These are phyloP conservation scores for Talaromyces wortmannii DNA, from an alignment of 495 filamentous ascomycete species.

Conservation along the genomic window DNA sequence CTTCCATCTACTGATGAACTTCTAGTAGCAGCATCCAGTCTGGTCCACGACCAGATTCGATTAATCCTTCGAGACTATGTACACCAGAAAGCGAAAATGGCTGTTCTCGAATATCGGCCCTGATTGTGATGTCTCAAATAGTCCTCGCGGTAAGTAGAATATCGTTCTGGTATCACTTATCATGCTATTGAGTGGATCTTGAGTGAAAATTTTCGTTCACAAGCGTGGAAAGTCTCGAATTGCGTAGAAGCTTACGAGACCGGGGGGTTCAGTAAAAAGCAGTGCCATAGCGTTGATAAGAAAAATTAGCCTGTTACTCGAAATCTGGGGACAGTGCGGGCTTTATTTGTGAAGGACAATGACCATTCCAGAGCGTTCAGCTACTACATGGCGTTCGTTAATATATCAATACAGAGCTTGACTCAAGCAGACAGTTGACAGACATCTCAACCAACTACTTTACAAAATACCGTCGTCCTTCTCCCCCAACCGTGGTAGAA, in stretches of 20 bases:
- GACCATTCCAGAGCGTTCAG: neutral
- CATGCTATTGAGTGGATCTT: neutral
- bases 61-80: conserved; percentile 2
- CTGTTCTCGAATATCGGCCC: neutral
- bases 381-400: neutral
- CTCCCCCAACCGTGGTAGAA: neutral
- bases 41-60: neutral
- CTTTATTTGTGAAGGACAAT: neutral
- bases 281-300: neutral
- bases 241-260: neutral
- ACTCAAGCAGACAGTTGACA: neutral
- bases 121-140: neutral
- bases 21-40: neutral
- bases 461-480: neutral
- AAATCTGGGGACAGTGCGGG: neutral
- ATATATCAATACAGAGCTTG: neutral
- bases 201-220: neutral
- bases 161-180: neutral
- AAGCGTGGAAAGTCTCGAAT: neutral
- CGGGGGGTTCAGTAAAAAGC: neutral
- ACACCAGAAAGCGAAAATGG: conserved; percentile 1
- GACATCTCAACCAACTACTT: conserved; percentile 1
- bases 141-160: neutral
- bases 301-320: neutral
- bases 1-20: neutral